Evolutionary conservation across 2,329 filamentous ascomycete genomes (phyloP).

Genomic region (Diaporthe sp.): DNA sequence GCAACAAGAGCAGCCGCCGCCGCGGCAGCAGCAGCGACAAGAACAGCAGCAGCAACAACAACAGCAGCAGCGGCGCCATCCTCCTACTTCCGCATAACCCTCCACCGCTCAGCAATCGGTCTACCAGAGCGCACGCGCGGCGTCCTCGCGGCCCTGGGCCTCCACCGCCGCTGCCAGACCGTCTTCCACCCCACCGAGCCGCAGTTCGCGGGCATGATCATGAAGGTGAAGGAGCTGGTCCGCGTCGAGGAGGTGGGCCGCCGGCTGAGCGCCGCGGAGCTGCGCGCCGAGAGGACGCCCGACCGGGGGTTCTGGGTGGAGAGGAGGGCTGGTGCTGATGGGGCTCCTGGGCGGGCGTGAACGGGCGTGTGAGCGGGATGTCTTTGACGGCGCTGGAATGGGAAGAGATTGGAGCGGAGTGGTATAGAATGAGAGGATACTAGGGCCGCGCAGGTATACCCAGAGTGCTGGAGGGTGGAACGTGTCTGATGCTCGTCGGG

Average conservation of each 20-base stretch:
- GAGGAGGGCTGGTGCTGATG: conserved; percentile 48
- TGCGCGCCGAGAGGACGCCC: conserved; percentile 77
- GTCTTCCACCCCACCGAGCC: conserved; percentile 89
- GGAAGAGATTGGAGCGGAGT: neutral
- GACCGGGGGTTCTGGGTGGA: conserved; percentile 86
- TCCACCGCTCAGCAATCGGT: conserved; percentile 89
- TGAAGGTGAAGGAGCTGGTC: conserved; percentile 94
- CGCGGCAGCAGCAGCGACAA: neutral
- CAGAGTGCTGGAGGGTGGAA: neutral
- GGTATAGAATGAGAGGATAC: neutral
- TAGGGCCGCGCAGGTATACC: no score
- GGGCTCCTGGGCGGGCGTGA: conserved; percentile 44
- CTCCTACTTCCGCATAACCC: conserved; percentile 90
- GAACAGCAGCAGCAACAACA: neutral
- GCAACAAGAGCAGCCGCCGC: neutral
- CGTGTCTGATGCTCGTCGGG: neutral
- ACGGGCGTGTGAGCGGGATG: conserved; percentile 1
- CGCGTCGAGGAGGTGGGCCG: conserved; percentile 80
- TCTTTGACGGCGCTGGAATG: neutral
- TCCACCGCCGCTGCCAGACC: conserved; percentile 84
- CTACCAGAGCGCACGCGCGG: conserved; percentile 83
- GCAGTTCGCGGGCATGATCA: conserved; percentile 88
- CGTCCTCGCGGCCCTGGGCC: conserved; percentile 85
- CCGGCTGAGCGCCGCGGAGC: conserved; percentile 71
- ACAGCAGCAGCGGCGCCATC: conserved; percentile 53